Conservation (phyloP, 2,329 filamentous ascomycete genomes). For the Diaporthe sp. region DNA sequence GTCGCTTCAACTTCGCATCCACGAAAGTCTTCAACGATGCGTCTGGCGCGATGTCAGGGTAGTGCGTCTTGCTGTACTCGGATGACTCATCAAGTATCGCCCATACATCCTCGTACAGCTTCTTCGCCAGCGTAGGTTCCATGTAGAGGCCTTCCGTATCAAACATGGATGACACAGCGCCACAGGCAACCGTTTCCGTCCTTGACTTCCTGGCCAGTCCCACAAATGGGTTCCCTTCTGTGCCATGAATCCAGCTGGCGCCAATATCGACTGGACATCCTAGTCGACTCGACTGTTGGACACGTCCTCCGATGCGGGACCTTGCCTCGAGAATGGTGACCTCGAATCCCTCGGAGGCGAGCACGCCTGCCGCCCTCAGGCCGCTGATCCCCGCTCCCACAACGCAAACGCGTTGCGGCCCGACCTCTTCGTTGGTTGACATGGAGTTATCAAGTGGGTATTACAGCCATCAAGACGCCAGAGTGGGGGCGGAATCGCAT, state of each 20-base stretch:
- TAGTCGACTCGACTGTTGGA: background rate
- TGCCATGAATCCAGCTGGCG: conserved; percentile 8
- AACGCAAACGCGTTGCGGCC: background rate
- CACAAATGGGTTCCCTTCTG: background rate
- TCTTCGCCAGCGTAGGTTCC: background rate
- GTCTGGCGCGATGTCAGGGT: background rate
- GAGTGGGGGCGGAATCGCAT: background rate
- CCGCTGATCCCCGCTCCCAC: conserved; percentile 8
- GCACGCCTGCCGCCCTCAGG: background rate
- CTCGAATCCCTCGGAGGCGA: background rate
- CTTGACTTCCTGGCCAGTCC: background rate
- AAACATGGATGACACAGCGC: background rate
- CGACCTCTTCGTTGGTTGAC: background rate
- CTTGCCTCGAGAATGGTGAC: conserved; percentile 17
- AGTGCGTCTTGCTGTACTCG: background rate
- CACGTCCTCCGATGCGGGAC: background rate
- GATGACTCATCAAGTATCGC: background rate
- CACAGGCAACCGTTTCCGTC: background rate
- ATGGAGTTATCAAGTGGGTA: background rate
- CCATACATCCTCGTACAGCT: background rate
- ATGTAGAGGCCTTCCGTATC: background rate
- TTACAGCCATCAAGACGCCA: background rate
- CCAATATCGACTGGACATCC: background rate
- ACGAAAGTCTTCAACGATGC: conserved; percentile 4
- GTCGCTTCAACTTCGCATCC: background rate